Conservation (phyloP, 23 red algal genomes). For the Agarophyton chilense region DNA sequence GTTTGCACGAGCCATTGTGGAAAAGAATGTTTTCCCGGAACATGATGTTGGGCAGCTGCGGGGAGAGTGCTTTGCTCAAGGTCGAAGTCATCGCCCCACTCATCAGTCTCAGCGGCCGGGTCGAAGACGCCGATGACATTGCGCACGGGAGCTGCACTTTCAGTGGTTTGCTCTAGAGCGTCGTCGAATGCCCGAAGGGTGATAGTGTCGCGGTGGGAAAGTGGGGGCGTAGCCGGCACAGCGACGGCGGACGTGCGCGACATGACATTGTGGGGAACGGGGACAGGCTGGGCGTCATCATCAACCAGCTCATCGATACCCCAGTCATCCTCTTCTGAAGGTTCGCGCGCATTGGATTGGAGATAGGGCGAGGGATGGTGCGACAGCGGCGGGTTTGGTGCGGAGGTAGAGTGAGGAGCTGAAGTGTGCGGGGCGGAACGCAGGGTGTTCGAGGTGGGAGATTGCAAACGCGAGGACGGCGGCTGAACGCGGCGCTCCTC, state of each 20-base stretch:
- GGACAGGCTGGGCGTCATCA: slow-evolving; percentile 22
- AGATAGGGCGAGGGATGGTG: background rate
- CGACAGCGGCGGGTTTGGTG: background rate
- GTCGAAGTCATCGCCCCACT: slow-evolving; percentile 81
- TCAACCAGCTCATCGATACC: slow-evolving; percentile 49
- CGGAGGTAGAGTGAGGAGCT: background rate
- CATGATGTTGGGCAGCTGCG: background rate
- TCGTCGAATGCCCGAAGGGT: slow-evolving; percentile 70
- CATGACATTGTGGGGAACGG: background rate
- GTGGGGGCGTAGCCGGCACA: background rate
- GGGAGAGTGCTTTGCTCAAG: slow-evolving; percentile 47
- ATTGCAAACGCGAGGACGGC: background rate
- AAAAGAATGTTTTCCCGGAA: slow-evolving; percentile 14
- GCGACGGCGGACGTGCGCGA: background rate
- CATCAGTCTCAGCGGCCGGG: slow-evolving; percentile 64
- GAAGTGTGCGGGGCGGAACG: background rate
- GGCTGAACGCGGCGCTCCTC: background rate
- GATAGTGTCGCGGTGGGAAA: slow-evolving; percentile 51
- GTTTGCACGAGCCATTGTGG: slow-evolving; percentile 45
- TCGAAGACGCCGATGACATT: slow-evolving; percentile 79
- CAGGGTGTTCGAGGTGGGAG: background rate
- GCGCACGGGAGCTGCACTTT: background rate
- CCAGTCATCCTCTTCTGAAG: slow-evolving; percentile 41
- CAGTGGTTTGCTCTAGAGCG: slow-evolving; percentile 20
- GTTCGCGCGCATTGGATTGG: background rate